Evolutionary conservation across 306 rosid species (phyloP).

Genomic region (Fagus crenata): DNA sequence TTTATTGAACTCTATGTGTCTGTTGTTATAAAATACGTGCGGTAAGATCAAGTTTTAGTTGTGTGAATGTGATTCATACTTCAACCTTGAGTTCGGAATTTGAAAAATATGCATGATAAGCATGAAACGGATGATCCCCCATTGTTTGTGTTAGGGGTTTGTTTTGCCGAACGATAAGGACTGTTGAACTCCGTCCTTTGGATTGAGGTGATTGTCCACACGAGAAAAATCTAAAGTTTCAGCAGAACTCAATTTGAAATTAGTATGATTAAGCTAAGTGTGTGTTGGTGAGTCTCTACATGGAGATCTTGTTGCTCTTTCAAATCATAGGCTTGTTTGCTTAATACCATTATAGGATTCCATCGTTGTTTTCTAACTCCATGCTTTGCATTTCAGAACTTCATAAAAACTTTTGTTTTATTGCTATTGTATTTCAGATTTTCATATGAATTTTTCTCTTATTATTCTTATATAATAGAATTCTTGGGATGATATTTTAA

Average conservation of each 20-base stretch:
- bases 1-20: too few species aligned
- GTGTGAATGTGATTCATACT: too few species aligned
- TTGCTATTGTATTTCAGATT: background rate
- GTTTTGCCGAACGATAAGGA: background rate
- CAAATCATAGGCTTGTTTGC: background rate
- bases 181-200: background rate
- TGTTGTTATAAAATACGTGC: too few species aligned
- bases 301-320: background rate
- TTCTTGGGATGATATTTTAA: background rate
- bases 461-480: background rate
- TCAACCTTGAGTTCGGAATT: too few species aligned
- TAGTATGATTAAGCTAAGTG: background rate
- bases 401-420: background rate
- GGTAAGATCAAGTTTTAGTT: too few species aligned
- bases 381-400: background rate
- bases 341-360: background rate
- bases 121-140: too few species aligned
- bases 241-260: background rate
- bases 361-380: background rate
- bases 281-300: background rate
- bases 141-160: background rate
- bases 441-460: background rate
- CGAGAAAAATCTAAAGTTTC: background rate
- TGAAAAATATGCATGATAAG: too few species aligned
- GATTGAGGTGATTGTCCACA: background rate